These are phyloP conservation scores for Penicillium crustosum DNA, from an alignment of 2,329 filamentous ascomycete genomes.

Conservation along the genomic window DNA sequence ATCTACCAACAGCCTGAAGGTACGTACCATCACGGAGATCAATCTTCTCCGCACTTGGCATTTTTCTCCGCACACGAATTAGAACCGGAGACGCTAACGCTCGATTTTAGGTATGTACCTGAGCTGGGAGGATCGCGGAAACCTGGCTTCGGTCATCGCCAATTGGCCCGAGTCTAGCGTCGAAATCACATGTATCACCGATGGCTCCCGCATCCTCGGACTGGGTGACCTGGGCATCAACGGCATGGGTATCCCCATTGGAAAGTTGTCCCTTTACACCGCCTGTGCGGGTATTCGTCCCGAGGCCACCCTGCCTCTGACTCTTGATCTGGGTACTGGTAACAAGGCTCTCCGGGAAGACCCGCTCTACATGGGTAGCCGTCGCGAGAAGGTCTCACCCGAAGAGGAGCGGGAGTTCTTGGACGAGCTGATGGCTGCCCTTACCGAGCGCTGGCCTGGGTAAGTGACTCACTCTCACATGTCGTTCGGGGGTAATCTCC, in stretches of 20 bases:
- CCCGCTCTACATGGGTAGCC: conserved; percentile 86
- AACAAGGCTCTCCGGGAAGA: conserved; percentile 69
- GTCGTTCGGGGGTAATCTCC: conserved; percentile 44
- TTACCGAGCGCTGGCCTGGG: conserved; percentile 72
- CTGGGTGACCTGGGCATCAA: conserved; percentile 95
- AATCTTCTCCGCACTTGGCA: not conserved
- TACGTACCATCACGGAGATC: conserved; percentile 27
- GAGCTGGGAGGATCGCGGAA: conserved; percentile 89
- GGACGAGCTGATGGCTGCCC: conserved; percentile 94
- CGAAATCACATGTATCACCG: conserved; percentile 94
- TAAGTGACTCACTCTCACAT: conserved; percentile 40
- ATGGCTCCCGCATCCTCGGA: conserved; percentile 87
- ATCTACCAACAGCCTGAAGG: conserved; percentile 94
- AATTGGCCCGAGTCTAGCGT: conserved; percentile 92
- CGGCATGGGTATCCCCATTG: conserved; percentile 96
- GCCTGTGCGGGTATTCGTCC: conserved; percentile 93
- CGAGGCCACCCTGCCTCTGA: conserved; percentile 62
- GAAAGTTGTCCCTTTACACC: conserved; percentile 93
- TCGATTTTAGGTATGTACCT: conserved; percentile 71
- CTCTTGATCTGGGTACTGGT: conserved; percentile 62
- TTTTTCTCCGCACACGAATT: conserved; percentile 17
- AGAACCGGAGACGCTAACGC: conserved; percentile 28
- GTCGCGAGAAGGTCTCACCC: conserved; percentile 74
- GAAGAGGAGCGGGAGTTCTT: conserved; percentile 86
- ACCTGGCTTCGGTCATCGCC: conserved; percentile 79